phyloP scores from a whole-genome alignment of 371 early-diverging fungal species.

The Conidiobolus incongruus region DNA sequence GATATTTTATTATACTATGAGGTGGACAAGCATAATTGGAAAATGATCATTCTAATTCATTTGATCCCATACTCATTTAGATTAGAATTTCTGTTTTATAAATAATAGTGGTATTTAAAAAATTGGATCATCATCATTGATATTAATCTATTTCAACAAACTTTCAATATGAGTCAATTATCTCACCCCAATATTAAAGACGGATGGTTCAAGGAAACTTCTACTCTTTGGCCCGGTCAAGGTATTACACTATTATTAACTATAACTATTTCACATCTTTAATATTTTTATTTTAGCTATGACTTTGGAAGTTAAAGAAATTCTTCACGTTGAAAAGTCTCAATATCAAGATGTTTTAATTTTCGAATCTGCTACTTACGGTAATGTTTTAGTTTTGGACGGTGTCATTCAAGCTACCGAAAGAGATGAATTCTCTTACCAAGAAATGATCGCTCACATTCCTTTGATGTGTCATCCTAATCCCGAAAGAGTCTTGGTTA shows the following conservation, averaged over 20 bases:
- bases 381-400: slow-evolving; percentile 89
- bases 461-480: slow-evolving; percentile 87
- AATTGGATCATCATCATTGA: too few species aligned
- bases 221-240: slow-evolving; percentile 92
- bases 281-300: slow-evolving; percentile 30
- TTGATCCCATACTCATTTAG: too few species aligned
- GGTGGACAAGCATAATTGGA: too few species aligned
- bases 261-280: neutral
- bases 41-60: too few species aligned
- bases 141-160: too few species aligned
- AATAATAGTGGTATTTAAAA: too few species aligned
- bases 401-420: slow-evolving; percentile 94
- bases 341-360: slow-evolving; percentile 91
- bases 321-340: slow-evolving; percentile 82
- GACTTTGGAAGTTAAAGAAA: slow-evolving; percentile 79
- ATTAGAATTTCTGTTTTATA: too few species aligned
- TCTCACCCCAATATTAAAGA: slow-evolving; percentile 61
- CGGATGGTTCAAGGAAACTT: slow-evolving; percentile 91
- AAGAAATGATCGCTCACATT: slow-evolving; percentile 95
- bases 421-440: slow-evolving; percentile 94
- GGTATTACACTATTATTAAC: slow-evolving; percentile 14
- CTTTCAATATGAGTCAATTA: too few species aligned
- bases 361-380: slow-evolving; percentile 80
- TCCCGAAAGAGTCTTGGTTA: slow-evolving; percentile 86
- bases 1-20: too few species aligned